These are phyloP conservation scores for Penicillium crustosum DNA, from an alignment of 2,329 filamentous ascomycete species.

Conservation along the genomic window DNA sequence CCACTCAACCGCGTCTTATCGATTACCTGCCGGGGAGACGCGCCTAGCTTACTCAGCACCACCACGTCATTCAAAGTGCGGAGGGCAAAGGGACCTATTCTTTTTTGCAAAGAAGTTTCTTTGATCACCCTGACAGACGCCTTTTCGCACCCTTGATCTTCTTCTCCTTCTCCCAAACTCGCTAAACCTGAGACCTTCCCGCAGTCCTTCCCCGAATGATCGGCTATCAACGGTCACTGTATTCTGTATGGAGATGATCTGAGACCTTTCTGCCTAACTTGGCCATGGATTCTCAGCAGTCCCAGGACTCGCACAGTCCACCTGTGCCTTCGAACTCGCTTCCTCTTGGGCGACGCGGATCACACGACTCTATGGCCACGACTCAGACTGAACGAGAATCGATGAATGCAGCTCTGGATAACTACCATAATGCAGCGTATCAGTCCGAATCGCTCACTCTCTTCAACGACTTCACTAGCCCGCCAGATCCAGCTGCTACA, in stretches of 20 bases:
- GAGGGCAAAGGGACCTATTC: slow-evolving; percentile 14
- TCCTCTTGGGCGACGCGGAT: slow-evolving; percentile 49
- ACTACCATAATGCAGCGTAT: slow-evolving; percentile 86
- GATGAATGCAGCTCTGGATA: slow-evolving; percentile 74
- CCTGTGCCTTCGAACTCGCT: slow-evolving; percentile 47
- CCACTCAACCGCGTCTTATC: slow-evolving; percentile 8
- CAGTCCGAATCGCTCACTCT: slow-evolving; percentile 82
- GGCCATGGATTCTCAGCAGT: slow-evolving; percentile 39
- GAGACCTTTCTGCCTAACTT: slow-evolving; percentile 16
- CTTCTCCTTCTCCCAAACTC: neutral
- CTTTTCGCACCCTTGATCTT: neutral
- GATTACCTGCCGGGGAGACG: slow-evolving; percentile 10
- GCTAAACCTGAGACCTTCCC: neutral
- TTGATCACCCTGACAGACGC: neutral
- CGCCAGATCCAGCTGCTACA: slow-evolving; percentile 61
- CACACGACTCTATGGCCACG: slow-evolving; percentile 49
- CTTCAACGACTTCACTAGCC: slow-evolving; percentile 81
- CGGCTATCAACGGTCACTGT: slow-evolving; percentile 1
- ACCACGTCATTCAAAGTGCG: slow-evolving; percentile 33
- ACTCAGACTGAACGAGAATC: slow-evolving; percentile 68
- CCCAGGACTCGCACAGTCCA: slow-evolving; percentile 43
- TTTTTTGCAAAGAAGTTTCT: neutral
- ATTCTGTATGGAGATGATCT: slow-evolving; percentile 14
- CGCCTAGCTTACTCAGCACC: slow-evolving; percentile 23
- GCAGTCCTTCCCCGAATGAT: slow-evolving; percentile 9